Percentiles rank a stretch among this genome's conserved stretches.
Evolutionary conservation across 176 grass and related monocot genomes (phyloP).

Genomic region (Carex parvula): DNA sequence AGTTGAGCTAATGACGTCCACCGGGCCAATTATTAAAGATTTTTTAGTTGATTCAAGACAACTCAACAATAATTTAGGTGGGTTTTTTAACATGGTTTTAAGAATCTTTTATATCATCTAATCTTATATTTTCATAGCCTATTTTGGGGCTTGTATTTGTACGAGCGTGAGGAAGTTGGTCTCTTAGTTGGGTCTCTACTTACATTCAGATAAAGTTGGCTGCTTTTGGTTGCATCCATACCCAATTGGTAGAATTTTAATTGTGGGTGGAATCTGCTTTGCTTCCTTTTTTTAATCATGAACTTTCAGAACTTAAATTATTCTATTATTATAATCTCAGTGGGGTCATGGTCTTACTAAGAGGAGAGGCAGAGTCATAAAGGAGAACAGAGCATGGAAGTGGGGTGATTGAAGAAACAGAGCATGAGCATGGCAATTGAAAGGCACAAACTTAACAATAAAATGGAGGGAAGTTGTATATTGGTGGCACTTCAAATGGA

Average conservation of each 20-base stretch:
- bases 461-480: conserved; percentile 50
- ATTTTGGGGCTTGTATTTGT: conserved; percentile 55
- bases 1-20: conserved; percentile 64
- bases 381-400: background rate
- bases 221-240: conserved; percentile 26
- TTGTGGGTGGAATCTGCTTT: conserved; percentile 6
- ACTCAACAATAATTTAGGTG: conserved; percentile 89
- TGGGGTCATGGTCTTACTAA: background rate
- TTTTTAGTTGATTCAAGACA: conserved; percentile 43
- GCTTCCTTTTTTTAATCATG: conserved; percentile 9
- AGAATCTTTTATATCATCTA: background rate
- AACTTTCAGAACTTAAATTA: conserved; percentile 11
- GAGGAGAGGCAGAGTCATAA: background rate
- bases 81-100: conserved; percentile 29
- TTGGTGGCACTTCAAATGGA: conserved; percentile 86
- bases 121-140: conserved; percentile 22
- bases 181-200: conserved; percentile 23
- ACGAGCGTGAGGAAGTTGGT: conserved; percentile 9
- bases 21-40: conserved; percentile 27
- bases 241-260: background rate
- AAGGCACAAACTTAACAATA: conserved; percentile 12
- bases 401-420: background rate
- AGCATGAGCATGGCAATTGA: conserved; percentile 40
- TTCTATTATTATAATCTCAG: conserved; percentile 1
- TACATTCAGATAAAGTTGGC: conserved; percentile 15